Percentiles rank a stretch among this genome's conserved stretches.
phyloP scores from a whole-genome alignment of 164 flowering plant genomes.

The Nymphaea thermarum region DNA sequence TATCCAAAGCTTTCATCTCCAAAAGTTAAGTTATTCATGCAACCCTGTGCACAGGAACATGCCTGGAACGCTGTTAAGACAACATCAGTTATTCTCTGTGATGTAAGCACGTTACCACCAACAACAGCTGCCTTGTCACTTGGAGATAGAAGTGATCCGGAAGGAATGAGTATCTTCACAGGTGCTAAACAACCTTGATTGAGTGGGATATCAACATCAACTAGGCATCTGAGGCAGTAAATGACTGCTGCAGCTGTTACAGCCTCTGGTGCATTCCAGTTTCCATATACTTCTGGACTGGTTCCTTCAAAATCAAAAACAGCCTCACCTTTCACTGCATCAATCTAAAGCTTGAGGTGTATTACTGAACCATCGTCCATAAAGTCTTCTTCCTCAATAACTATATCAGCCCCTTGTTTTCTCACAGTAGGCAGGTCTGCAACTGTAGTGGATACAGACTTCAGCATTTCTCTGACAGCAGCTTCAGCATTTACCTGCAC shows the following conservation, averaged over 20 bases:
- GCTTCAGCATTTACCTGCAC: conserved; percentile 89
- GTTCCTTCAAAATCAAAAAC: conserved; percentile 75
- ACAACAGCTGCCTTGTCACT: conserved; percentile 97
- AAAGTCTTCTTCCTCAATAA: conserved; percentile 84
- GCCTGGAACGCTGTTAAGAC: conserved; percentile 91
- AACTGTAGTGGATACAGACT: conserved; percentile 52
- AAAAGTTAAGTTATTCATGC: conserved; percentile 97
- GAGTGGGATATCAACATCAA: conserved; percentile 86
- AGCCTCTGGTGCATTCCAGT: conserved; percentile 99
- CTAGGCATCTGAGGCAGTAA: conserved; percentile 88
- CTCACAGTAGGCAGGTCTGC: conserved; percentile 15
- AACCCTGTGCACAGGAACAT: conserved; percentile 97
- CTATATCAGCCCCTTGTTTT: conserved; percentile 16
- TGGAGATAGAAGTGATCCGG: conserved; percentile 90
- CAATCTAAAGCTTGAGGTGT: conserved; percentile 69
- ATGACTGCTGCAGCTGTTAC: conserved; percentile 94
- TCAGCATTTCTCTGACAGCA: conserved; percentile 98
- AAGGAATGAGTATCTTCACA: conserved; percentile 67
- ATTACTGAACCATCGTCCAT: conserved; percentile 97
- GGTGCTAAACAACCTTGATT: conserved; percentile 98
- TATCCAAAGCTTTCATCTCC: conserved; percentile 92
- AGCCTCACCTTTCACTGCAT: conserved; percentile 74
- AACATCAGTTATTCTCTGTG: conserved; percentile 92
- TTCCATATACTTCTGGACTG: conserved; percentile 94
- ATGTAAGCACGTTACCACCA: conserved; percentile 96